Evolutionary conservation across 1,284 basidiomycete genomes (phyloP), one percentile per base, ranked within the genome.

Genomic region (Pseudozyma hubeiensis): DNA sequence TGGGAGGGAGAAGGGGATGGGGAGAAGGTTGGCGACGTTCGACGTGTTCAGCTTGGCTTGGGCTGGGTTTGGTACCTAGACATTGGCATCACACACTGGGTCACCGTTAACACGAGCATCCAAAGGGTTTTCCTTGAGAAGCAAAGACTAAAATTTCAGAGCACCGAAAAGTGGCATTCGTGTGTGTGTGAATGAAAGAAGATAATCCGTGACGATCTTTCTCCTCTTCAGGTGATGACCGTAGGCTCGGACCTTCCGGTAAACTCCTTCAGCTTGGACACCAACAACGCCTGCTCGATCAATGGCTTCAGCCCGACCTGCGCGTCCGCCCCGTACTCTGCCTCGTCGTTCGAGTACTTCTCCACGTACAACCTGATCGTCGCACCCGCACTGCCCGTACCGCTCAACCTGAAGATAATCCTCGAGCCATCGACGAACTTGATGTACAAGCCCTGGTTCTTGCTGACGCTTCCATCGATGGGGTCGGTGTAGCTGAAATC

Each of bases 401-500:
- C 96, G 72, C 92, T 94, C 56, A 99, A 87, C 61, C 97, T 90
- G 89, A 97, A 98, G 66, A 99, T 93, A 74, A 99, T 92, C 53
- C 96, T 89, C 54, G 91, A 92, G 19, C 95, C 96, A 84, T 99
- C 96, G 37, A 87, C 87, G 86, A 99, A 99, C 68, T 89, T 89
- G 84, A 97, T 90, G 84, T 95, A 92, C 80, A 98, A 91, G 7
- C 97, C 97, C 85, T 99, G 97, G 86, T 98, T 97, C 86, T 91
- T 92, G 78, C 91, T 93, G 53, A 98, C 90, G 54, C 92, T 93
- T 58, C 90, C 88, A 85, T 99, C 97, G 85, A 99, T 97, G 19
- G 96, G 97, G 86, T 99, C 97, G 45, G 91, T 97, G 89, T 99
- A 99, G 82, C 91, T 89, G 84, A 99, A 99, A 88, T 95, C 91